Evolutionary conservation across 139 green algal genomes (phyloP).

Genomic region (Nannochloris sp.): DNA sequence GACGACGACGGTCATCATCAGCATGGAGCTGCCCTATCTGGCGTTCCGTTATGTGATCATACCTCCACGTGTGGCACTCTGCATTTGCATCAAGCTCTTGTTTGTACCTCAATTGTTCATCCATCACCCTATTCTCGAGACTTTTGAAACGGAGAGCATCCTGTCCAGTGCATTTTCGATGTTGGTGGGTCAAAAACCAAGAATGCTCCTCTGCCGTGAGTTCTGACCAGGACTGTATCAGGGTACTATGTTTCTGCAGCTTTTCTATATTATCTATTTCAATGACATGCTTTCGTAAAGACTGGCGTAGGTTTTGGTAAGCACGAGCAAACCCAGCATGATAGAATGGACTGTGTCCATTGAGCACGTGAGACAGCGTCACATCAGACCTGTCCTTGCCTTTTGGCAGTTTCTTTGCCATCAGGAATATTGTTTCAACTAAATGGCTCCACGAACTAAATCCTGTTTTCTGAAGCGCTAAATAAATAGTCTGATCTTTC

Average conservation of each 20-base stretch:
- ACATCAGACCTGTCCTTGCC: not conserved
- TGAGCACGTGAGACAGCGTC: conserved; percentile 6
- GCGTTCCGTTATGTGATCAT: conserved; percentile 10
- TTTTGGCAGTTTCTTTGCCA: not conserved
- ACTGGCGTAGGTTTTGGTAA: not conserved
- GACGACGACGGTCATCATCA: not conserved
- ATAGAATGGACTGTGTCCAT: conserved; percentile 9
- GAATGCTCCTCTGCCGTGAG: conserved; percentile 13
- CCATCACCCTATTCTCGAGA: not conserved
- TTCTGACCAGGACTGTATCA: conserved; percentile 4
- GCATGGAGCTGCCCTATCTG: conserved; percentile 24
- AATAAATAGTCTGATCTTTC: not conserved
- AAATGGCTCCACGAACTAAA: not conserved
- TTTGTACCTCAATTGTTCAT: not conserved
- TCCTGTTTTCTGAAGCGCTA: not conserved
- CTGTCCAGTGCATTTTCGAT: not conserved
- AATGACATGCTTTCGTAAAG: conserved; percentile 2
- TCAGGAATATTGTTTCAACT: not conserved
- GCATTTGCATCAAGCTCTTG: not conserved
- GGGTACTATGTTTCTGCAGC: conserved; percentile 12
- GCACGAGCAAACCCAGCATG: conserved; percentile 12
- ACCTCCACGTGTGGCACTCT: not conserved
- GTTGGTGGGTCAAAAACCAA: conserved; percentile 21
- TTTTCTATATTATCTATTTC: not conserved
- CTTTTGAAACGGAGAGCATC: not conserved